Base-by-base conservation (phyloP, 2,329 filamentous ascomycete species). In the Dryadomyces quercivorus region DNA sequence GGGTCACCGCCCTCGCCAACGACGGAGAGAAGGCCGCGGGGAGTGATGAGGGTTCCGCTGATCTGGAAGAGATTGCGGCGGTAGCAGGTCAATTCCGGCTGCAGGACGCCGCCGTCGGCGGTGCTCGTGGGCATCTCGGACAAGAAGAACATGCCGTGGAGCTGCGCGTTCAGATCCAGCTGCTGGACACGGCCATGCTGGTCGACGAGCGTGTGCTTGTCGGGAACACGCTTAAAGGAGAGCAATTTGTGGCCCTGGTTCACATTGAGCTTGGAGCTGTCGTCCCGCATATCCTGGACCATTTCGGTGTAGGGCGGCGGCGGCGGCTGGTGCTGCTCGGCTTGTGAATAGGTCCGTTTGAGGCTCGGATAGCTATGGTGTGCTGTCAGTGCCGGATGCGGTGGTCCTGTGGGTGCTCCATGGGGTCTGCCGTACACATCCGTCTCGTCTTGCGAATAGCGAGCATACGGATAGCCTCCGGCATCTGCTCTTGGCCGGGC, bases 11-110 rank as follows among this genome's bases (percentile, higher is more conserved):
- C 81, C 56, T 95, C 90, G 18, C 84, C 88, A 67, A 95, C 76
- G 54, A 95, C 81, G 52, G 86, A 93, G 54, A 92, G 75, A 58
- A 90, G 78, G 31, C 82, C 84, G 58, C 88, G 76, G 1, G 91
- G 89, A 15, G 91, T 77, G 44, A 89, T 89, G 56, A 95, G 80
- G 5, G 85, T 90, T 56, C 92, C 92, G 58, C 90, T 95, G 64
- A 96, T 94, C 68, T 96, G 92, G 69, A 97, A 97, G 50, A 97
- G 75, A 65, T 97, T 97, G 50, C 92, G 82, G 60, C 92, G 86
- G 70, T 97, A 97, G 75, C 92, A 97, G 3, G 92, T 97, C 66
- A 97, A 70, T 70, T 97, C 92, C 52, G 81, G 88, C 65, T 86
- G 85, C 51, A 84, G 72, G 49, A 77, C 66, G 48, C 69, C 73